Base-by-base conservation (phyloP, 1,139 yeast genomes). In the Pichia sp. region DNA sequence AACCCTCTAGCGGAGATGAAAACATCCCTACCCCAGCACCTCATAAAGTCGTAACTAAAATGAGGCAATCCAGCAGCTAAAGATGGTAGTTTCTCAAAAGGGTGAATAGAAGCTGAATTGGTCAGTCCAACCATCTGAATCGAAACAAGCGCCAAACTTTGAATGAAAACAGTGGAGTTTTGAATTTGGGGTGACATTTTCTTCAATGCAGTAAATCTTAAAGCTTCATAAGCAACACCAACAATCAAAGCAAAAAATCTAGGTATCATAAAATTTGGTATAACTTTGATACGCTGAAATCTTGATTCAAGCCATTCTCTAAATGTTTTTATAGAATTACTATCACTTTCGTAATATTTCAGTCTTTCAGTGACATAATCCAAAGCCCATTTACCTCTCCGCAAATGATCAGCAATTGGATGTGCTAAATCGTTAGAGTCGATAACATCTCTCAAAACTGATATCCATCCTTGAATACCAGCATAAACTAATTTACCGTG, bases 21-120 rank as follows among this genome's bases (percentile, higher is more conserved):
- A 2, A 88, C 95, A 63, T 91, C 98, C 58, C 98, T 74, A 24
- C 98, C 98, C 98, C 98, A 91, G 59, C 96, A 86, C 62, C 98
- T 73, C 95, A 89, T 88, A 60, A 84, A 88, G 52, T 82, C 86
- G 44, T 73, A 74, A 56, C 93, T 79, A 61, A 91, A 91, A 63
- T 89, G 96, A 3, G 98, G 98, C 46, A 91, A 71, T 0, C 97
- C 98, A 2, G 98, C 98, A 14, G 97, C 96, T 74, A 91, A 69
- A 35, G 86, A 75, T 3, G 95, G 84, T 12, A 78, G 73, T 47
- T 69, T 66, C 23, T 69, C 67, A 38, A 66, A 67, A 1, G 97
- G 94, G 24, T 69, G 66, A 43, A 91, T 68, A 0, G 96, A 84
- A 0, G 96, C 84, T 34, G 79, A 77, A 36, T 78, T 73, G 73